Percentiles rank a stretch among this genome's conserved stretches.
Evolutionary conservation across 148 eudicot species (phyloP).

Genomic region (Chenopodium quinoa): DNA sequence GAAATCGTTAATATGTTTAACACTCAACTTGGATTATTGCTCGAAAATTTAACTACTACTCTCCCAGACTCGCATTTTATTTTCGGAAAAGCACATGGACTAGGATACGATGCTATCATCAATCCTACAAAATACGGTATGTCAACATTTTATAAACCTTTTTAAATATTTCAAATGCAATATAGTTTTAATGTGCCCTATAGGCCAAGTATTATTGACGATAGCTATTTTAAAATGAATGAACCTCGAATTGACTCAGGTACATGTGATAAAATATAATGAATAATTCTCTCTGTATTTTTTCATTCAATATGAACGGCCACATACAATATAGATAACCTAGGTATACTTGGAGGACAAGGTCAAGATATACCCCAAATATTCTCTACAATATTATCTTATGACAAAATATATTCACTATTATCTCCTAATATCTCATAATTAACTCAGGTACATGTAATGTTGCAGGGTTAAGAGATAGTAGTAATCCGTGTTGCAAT

Average conservation of each 20-base stretch:
- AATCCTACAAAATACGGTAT: conserved; percentile 10
- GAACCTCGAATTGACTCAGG: neutral
- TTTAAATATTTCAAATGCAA: too few relatives aligned
- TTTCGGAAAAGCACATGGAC: neutral
- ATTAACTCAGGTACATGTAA: neutral
- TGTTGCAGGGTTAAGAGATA: conserved; percentile 41
- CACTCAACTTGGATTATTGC: conserved; percentile 28
- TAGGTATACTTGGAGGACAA: too few relatives aligned
- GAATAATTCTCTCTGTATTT: too few relatives aligned
- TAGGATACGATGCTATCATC: conserved; percentile 34
- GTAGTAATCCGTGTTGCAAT: conserved; percentile 47
- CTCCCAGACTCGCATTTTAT: conserved; percentile 40
- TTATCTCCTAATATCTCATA: too few relatives aligned
- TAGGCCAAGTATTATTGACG: too few relatives aligned
- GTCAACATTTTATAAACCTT: neutral
- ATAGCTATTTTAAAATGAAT: too few relatives aligned
- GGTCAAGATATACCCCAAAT: too few relatives aligned
- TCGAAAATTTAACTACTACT: conserved; percentile 33
- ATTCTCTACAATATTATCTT: too few relatives aligned
- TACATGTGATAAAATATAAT: neutral
- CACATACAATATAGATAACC: too few relatives aligned
- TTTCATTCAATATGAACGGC: too few relatives aligned
- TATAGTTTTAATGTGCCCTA: too few relatives aligned
- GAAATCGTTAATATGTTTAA: conserved; percentile 33
- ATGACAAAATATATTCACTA: too few relatives aligned